Conservation (phyloP, 768 basidiomycete species). For the Boletus tomentosulus region DNA sequence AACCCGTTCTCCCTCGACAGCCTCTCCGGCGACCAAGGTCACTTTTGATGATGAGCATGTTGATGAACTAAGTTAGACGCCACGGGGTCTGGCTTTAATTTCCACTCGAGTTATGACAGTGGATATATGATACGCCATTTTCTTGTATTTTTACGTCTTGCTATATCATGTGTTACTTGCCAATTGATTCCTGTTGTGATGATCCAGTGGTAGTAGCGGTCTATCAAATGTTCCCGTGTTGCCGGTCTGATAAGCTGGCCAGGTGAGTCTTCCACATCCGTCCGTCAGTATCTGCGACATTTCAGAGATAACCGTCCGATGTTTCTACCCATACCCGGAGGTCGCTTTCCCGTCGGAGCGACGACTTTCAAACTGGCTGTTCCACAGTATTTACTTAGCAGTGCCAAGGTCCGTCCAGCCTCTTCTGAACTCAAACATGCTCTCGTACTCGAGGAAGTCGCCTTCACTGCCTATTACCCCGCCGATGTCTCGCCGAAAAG, state of each 20-base stretch:
- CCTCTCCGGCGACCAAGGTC: conserved; percentile 3
- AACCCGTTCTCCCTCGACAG: not conserved
- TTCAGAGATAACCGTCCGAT: conserved; percentile 12
- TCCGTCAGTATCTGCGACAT: too few relatives aligned
- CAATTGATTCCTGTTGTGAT: conserved; percentile 7
- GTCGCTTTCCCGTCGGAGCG: conserved; percentile 56
- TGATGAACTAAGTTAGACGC: not conserved
- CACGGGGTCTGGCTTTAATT: not conserved
- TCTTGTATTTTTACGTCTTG: not conserved
- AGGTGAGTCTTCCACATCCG: too few relatives aligned
- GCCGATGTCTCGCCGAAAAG: conserved; percentile 34
- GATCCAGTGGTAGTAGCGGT: too few relatives aligned
- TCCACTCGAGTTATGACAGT: not conserved
- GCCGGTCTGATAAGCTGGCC: too few relatives aligned
- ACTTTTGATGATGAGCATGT: not conserved
- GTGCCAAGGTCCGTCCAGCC: conserved; percentile 33
- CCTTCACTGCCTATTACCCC: conserved; percentile 66
- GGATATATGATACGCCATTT: not conserved
- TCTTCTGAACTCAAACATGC: conserved; percentile 35
- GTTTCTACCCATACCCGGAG: conserved; percentile 40
- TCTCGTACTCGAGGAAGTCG: conserved; percentile 55
- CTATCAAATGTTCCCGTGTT: too few relatives aligned
- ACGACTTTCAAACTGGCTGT: conserved; percentile 53
- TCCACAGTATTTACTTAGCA: conserved; percentile 38
- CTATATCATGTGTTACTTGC: too few relatives aligned